These are phyloP conservation scores for Fusarium haematococcum DNA, from an alignment of 2,329 filamentous ascomycete species.

Conservation along the genomic window DNA sequence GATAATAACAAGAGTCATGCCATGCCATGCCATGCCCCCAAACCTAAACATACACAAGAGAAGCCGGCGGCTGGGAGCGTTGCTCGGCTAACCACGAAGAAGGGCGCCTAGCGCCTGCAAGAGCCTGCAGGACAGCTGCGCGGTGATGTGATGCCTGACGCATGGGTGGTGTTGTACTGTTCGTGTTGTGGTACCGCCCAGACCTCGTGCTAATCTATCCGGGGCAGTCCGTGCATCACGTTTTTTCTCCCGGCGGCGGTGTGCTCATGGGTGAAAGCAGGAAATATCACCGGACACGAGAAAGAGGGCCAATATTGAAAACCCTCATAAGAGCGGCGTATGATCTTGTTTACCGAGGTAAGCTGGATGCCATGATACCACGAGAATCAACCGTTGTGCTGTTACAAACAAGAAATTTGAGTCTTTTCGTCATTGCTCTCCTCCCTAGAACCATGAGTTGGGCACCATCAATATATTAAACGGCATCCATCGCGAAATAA, in stretches of 20 bases:
- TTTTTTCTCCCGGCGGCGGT: constrained; percentile 10
- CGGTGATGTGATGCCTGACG: constrained; percentile 38
- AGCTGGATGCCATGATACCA: not conserved
- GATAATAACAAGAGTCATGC: constrained; percentile 3
- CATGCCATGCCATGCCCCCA: constrained; percentile 10
- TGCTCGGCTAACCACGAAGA: constrained; percentile 22
- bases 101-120: constrained; percentile 25
- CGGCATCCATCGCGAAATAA: not conserved
- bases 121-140: constrained; percentile 26
- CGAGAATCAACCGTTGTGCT: not conserved
- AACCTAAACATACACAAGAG: not conserved
- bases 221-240: constrained; percentile 26
- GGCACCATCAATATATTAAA: not conserved
- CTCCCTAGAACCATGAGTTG: not conserved
- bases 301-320: constrained; percentile 8
- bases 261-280: constrained; percentile 11
- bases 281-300: constrained; percentile 11
- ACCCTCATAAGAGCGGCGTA: not conserved
- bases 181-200: constrained; percentile 27
- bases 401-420: not conserved
- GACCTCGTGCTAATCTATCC: constrained; percentile 30
- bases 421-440: not conserved
- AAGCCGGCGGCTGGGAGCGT: constrained; percentile 7
- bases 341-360: not conserved
- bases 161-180: constrained; percentile 31